Evolutionary conservation across 257 asterid species (phyloP).

Genomic region (Solanum sejunctum): DNA sequence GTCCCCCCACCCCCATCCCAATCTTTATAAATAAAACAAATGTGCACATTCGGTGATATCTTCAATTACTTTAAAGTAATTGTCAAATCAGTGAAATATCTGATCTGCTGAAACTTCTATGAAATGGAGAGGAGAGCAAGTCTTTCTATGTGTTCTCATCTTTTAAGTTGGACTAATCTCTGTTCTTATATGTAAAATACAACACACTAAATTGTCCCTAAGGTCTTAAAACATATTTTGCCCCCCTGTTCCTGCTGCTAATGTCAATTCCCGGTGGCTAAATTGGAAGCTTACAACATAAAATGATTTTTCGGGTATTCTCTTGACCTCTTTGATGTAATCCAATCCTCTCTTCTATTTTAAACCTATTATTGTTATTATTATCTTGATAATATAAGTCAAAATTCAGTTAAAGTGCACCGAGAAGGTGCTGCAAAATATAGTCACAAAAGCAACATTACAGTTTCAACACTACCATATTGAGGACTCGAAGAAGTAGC

Average conservation of each 20-base stretch:
- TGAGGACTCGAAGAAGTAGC: background rate
- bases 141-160: background rate
- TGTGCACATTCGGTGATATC: background rate
- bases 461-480: background rate
- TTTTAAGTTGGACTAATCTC: background rate
- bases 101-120: background rate
- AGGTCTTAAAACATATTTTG: background rate
- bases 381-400: background rate
- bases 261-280: background rate
- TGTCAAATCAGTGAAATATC: background rate
- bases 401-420: background rate
- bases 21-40: background rate
- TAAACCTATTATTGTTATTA: background rate
- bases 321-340: background rate
- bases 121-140: background rate
- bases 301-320: background rate
- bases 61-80: background rate
- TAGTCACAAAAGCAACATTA: background rate
- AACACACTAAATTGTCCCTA: background rate
- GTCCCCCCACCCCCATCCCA: background rate
- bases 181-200: background rate
- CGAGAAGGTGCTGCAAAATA: background rate
- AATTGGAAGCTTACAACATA: background rate
- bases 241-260: background rate
- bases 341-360: background rate